Evolutionary conservation across 2,329 filamentous ascomycete genomes (phyloP).

Genomic region (Aspergillus ochraceus): DNA sequence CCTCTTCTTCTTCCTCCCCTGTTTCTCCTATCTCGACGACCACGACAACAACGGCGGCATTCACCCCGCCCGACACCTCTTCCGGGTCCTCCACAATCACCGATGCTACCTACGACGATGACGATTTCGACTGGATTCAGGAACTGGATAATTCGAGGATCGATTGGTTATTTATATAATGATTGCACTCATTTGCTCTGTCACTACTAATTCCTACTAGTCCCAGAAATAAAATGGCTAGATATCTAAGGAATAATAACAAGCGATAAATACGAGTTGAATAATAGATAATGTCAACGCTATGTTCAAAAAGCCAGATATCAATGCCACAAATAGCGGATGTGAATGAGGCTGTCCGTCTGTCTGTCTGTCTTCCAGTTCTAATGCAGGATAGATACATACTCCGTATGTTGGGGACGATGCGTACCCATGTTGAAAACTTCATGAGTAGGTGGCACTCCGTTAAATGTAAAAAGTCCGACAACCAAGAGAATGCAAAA

Average conservation of each 20-base stretch:
- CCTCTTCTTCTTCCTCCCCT: neutral
- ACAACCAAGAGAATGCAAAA: neutral
- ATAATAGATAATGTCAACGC: too few species aligned
- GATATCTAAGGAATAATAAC: neutral
- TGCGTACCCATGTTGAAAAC: too few species aligned
- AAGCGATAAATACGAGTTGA: too few species aligned
- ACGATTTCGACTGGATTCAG: conserved; percentile 42
- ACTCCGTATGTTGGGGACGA: too few species aligned
- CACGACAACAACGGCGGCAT: neutral
- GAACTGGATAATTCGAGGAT: conserved; percentile 40
- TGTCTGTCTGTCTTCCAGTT: too few species aligned
- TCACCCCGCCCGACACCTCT: neutral
- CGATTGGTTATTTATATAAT: conserved; percentile 43
- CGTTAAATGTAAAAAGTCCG: too few species aligned
- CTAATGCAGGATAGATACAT: too few species aligned
- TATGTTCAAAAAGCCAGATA: too few species aligned
- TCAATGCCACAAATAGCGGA: too few species aligned
- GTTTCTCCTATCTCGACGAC: neutral
- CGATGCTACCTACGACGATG: conserved; percentile 28
- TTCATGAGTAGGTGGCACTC: too few species aligned
- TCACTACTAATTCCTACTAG: neutral
- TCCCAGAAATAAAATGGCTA: too few species aligned
- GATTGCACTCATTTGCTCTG: neutral
- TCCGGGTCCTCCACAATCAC: neutral
- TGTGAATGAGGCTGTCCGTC: too few species aligned